A percentile compares a stretch with the other conserved stretches of the same genome.
These are phyloP conservation scores for Wickerhamiella alocasiicola DNA, from an alignment of 805 yeast species.

Conservation along the genomic window DNA sequence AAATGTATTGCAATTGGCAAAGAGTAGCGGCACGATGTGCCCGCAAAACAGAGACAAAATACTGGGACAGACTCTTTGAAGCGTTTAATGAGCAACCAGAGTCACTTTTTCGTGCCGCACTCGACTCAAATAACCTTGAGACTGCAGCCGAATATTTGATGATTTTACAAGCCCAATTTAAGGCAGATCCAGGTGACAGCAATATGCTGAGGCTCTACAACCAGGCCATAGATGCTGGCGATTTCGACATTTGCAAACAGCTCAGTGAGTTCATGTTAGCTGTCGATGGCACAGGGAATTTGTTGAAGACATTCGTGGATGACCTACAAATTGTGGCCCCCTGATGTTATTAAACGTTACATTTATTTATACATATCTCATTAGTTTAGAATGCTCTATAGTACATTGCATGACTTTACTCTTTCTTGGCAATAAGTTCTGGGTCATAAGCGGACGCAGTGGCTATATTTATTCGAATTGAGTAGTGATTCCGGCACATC, in stretches of 20 bases:
- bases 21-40: constrained; percentile 37
- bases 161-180: constrained; percentile 27
- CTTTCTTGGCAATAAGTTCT: no score
- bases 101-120: constrained; percentile 28
- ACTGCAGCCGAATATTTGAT: constrained; percentile 33
- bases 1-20: constrained; percentile 28
- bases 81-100: constrained; percentile 27
- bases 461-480: no score
- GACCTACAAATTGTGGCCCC: constrained; percentile 9
- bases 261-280: constrained; percentile 28
- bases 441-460: no score
- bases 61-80: constrained; percentile 36
- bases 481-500: no score
- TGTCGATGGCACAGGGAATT: constrained; percentile 1
- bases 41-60: constrained; percentile 44
- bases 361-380: background rate
- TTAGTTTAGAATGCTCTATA: background rate
- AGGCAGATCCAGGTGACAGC: constrained; percentile 16
- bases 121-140: constrained; percentile 26
- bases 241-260: constrained; percentile 29
- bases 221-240: constrained; percentile 26
- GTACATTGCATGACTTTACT: no score
- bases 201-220: constrained; percentile 25
- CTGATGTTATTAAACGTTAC: constrained; percentile 5
- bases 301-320: constrained; percentile 3